phyloP scores from a whole-genome alignment of 2,329 filamentous ascomycete genomes.

The Nothophaeocryptopus gaeumannii region DNA sequence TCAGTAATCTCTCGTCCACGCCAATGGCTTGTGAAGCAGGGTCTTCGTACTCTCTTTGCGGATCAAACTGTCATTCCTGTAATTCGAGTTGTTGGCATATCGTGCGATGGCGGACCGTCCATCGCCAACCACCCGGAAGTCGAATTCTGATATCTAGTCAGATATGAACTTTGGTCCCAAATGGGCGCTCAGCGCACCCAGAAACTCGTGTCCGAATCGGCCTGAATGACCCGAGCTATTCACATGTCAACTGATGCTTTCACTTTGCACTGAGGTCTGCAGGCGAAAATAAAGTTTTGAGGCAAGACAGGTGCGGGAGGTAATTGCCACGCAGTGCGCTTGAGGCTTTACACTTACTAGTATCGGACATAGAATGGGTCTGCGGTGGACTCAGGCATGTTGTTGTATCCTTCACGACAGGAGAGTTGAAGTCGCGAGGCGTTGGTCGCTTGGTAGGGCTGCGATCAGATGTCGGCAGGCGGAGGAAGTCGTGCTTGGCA shows the following conservation, averaged over 20 bases:
- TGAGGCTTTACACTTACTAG: conserved; percentile 66
- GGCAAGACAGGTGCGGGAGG: too few relatives aligned
- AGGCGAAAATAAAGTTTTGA: too few relatives aligned
- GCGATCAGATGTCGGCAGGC: neutral
- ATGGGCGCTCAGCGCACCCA: conserved; percentile 59
- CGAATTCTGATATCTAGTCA: conserved; percentile 68
- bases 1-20: neutral
- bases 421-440: neutral
- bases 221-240: conserved; percentile 91
- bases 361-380: conserved; percentile 96
- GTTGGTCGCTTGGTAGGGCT: conserved; percentile 5
- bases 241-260: conserved; percentile 10
- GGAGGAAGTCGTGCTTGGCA: too few relatives aligned
- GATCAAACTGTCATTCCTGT: conserved; percentile 96
- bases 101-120: conserved; percentile 88
- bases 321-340: neutral
- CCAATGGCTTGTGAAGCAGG: neutral
- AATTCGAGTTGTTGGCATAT: conserved; percentile 99
- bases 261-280: too few relatives aligned
- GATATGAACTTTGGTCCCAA: neutral
- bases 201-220: conserved; percentile 95
- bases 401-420: conserved; percentile 17
- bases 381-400: conserved; percentile 56
- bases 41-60: conserved; percentile 88
- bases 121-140: conserved; percentile 88